phyloP scores from a whole-genome alignment of 1,284 basidiomycete species.

The Boletus putidus region DNA sequence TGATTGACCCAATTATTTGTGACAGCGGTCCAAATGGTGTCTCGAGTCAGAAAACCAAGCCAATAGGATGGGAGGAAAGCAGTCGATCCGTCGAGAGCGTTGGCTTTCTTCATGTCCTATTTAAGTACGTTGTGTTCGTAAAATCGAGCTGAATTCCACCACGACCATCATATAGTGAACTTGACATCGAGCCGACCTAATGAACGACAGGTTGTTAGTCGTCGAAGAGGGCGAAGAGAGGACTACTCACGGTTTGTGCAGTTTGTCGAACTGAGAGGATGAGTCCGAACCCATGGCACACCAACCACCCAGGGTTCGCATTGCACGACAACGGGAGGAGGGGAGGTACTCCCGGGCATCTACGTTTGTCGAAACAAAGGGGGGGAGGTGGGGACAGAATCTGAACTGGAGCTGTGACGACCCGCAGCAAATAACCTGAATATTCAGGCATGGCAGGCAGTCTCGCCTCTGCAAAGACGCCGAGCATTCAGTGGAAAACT shows the following conservation, averaged over 20 bases:
- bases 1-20: no score
- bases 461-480: background rate
- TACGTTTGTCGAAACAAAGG: background rate
- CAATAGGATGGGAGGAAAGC: no score
- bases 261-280: background rate
- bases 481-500: background rate
- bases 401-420: background rate
- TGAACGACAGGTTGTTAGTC: background rate
- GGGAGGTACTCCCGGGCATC: background rate
- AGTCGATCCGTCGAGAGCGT: no score
- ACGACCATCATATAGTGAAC: no score
- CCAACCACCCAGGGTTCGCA: no score
- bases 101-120: background rate
- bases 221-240: background rate
- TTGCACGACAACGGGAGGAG: background rate
- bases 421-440: background rate
- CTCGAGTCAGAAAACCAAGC: no score
- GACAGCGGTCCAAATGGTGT: no score
- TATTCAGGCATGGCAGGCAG: no score
- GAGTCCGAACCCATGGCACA: background rate
- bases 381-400: background rate
- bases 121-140: background rate
- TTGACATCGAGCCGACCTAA: no score
- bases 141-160: no score
- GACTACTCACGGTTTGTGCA: background rate